Conservation (phyloP, 306 rosid species). For the Citrullus colocynthis region DNA sequence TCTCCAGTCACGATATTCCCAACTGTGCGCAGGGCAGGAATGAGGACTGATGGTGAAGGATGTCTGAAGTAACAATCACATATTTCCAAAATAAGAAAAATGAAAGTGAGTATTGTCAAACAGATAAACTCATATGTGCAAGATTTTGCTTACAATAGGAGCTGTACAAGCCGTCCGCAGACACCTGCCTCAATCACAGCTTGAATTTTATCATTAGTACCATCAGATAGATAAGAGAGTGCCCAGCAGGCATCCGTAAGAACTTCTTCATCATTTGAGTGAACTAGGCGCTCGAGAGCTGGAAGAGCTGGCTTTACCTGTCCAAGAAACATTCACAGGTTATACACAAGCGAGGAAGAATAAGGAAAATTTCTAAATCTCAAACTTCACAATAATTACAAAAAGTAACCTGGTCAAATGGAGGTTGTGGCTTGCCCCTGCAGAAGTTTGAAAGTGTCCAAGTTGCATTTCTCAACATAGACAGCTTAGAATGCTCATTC, state of each 20-base stretch:
- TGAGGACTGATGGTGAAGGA: conserved; percentile 55
- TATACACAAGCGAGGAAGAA: neutral
- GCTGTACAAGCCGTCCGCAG: conserved; percentile 41
- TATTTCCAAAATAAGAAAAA: neutral
- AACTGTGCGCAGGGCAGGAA: conserved; percentile 63
- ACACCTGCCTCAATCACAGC: conserved; percentile 68
- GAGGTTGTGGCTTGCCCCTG: conserved; percentile 69
- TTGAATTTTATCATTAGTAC: conserved; percentile 69
- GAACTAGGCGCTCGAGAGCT: conserved; percentile 53
- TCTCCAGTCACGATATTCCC: conserved; percentile 72
- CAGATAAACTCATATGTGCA: neutral
- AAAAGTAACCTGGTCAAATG: conserved; percentile 43
- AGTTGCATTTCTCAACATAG: conserved; percentile 67
- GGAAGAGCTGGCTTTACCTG: conserved; percentile 69
- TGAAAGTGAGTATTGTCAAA: neutral
- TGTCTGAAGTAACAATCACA: conserved; percentile 27
- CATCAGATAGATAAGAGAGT: conserved; percentile 63
- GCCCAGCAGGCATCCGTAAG: conserved; percentile 74
- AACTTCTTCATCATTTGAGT: conserved; percentile 64
- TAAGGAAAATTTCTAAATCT: neutral
- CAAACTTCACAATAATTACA: conserved; percentile 2
- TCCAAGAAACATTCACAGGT: neutral
- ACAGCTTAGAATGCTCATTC: conserved; percentile 67
- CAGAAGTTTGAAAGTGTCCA: conserved; percentile 70
- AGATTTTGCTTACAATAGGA: conserved; percentile 40